Conservation (phyloP, 495 filamentous ascomycete species). For the Aspergillus avenaceus region DNA sequence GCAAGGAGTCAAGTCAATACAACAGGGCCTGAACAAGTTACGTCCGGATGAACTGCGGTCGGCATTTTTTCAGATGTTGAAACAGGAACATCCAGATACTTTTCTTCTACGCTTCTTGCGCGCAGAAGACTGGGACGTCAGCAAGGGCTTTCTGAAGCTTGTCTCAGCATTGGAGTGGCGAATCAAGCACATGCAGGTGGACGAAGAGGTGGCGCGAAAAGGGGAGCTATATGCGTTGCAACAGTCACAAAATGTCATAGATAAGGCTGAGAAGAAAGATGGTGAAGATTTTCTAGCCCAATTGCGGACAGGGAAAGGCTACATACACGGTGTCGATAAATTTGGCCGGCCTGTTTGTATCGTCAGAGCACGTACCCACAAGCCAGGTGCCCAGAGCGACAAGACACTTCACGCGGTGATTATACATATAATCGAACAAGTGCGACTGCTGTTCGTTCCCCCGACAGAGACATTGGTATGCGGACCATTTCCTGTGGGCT, state of each 20-base stretch:
- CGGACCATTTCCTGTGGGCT: background rate
- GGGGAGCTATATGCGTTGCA: slow-evolving; percentile 66
- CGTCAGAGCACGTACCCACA: slow-evolving; percentile 75
- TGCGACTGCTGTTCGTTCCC: slow-evolving; percentile 65
- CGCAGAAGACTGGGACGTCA: slow-evolving; percentile 91
- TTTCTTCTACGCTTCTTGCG: slow-evolving; percentile 86
- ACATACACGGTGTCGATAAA: slow-evolving; percentile 80
- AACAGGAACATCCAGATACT: slow-evolving; percentile 88
- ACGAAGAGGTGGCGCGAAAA: slow-evolving; percentile 71
- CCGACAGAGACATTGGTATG: slow-evolving; percentile 81
- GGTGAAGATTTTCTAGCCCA: slow-evolving; percentile 79
- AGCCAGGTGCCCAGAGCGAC: slow-evolving; percentile 80
- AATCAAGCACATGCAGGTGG: slow-evolving; percentile 69
- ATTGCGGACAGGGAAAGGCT: slow-evolving; percentile 85
- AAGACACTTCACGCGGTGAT: slow-evolving; percentile 78
- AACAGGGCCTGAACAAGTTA: background rate
- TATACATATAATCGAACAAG: slow-evolving; percentile 88
- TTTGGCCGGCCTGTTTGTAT: slow-evolving; percentile 78
- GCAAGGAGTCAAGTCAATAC: background rate
- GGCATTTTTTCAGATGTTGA: slow-evolving; percentile 25
- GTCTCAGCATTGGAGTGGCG: slow-evolving; percentile 89
- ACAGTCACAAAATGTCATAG: slow-evolving; percentile 50
- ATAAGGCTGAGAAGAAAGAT: slow-evolving; percentile 54
- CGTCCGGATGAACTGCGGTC: slow-evolving; percentile 2
- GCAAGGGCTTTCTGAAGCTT: slow-evolving; percentile 86